phyloP scores from a whole-genome alignment of 2,329 filamentous ascomycete species.

The Botrytis pseudocinerea region DNA sequence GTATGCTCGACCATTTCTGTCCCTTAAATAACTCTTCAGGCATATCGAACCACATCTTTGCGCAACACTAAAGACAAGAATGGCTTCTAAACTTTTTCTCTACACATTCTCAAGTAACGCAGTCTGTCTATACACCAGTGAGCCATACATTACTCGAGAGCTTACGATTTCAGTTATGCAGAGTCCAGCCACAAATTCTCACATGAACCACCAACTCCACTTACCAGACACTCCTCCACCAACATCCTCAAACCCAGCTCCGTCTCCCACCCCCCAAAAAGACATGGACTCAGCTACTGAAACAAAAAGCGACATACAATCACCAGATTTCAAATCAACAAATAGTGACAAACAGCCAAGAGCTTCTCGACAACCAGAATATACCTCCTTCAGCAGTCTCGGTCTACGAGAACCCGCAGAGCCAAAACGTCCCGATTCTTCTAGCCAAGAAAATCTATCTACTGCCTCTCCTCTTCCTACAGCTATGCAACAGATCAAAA shows the following conservation, averaged over 20 bases:
- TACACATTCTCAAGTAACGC: background rate
- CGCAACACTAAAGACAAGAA: background rate
- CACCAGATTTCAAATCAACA: background rate
- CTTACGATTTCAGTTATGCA: background rate
- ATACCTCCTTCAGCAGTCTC: slow-evolving; percentile 10
- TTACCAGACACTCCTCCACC: background rate
- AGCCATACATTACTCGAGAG: background rate
- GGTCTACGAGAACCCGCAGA: background rate
- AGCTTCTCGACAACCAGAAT: background rate
- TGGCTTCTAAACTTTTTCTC: background rate
- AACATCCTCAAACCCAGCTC: background rate
- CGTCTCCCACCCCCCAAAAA: too few species aligned
- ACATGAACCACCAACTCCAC: background rate
- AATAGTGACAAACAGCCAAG: background rate
- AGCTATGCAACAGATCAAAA: background rate
- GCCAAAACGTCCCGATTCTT: background rate
- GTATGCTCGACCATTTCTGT: background rate
- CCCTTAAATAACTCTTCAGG: background rate
- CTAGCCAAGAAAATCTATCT: background rate
- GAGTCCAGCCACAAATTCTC: background rate
- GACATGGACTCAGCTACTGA: background rate
- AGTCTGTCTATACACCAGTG: background rate
- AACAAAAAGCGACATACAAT: background rate
- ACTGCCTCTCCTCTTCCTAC: background rate
- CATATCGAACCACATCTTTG: background rate